Conservation (phyloP, 129 eudicot species). For the Pseudognaphalium luteoalbum region DNA sequence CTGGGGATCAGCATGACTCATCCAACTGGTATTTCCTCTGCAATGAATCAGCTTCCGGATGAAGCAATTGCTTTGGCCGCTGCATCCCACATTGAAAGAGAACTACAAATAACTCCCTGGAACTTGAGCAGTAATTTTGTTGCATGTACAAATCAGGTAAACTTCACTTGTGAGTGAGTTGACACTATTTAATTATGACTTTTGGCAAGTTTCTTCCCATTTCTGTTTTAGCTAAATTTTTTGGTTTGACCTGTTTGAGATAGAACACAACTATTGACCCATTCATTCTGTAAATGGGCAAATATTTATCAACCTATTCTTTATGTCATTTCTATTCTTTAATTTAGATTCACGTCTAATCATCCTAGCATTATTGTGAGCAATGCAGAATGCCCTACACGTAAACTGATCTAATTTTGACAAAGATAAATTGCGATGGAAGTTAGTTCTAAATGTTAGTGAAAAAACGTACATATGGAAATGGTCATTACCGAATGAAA, state of each 20-base stretch:
- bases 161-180: neutral
- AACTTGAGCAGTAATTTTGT: constrained; percentile 91
- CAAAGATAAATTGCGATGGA: neutral
- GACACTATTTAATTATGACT: neutral
- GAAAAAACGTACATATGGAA: neutral
- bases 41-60: constrained; percentile 96
- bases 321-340: neutral
- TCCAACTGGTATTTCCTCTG: constrained; percentile 82
- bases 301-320: neutral
- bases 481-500: neutral
- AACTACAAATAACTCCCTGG: constrained; percentile 97
- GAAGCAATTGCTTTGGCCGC: constrained; percentile 98
- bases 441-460: neutral
- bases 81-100: constrained; percentile 98
- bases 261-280: neutral
- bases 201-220: neutral
- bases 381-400: neutral
- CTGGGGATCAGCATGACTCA: constrained; percentile 85
- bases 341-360: neutral
- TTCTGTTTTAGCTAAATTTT: neutral
- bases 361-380: neutral
- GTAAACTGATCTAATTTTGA: neutral
- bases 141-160: constrained; percentile 92
- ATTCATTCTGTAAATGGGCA: too few species aligned
- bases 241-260: neutral